Base-by-base conservation (phyloP, 495 filamentous ascomycete genomes). In the Pseudomonodictys pantanalensis region DNA sequence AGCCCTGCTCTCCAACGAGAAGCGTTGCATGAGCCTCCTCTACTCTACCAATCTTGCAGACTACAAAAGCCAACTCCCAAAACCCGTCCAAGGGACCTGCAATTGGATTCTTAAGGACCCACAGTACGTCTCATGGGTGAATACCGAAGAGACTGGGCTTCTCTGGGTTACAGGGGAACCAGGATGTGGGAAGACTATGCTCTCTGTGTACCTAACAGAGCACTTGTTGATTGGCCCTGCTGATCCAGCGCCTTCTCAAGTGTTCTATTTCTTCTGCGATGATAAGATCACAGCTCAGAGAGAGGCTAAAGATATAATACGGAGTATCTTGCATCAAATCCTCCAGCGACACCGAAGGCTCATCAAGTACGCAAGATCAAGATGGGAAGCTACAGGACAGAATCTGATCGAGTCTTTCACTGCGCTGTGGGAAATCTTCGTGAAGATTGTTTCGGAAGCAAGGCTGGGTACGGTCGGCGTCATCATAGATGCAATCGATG, bases 401-500 rank as follows among this genome's bases (percentile, higher is more conserved):
- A 52, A 47, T 24, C 38, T 65, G 11, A 38, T 51, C 11, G 23
- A 53, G 2, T 53, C 42, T 2, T 60, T 65, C 49, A 17, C 52
- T 1, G 39, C 62, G 20, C 57, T 65, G 8, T 65, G 62, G 62
- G 52, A 65, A 17, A 9, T 62, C 2, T 61, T 65, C 38, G 6
- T 56, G 11, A 53, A 49, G 20, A 60, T 65, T 18, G 43, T 54
- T 24, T 11, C 20, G 3, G 43, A 62, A 2, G 26, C 29, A 15
- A 61, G 29, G 30, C 26, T 23, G 17, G 57, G 44, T 17, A 7
- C 57, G 3, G 17, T 61, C n/a, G 52, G 32, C 15, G 25, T 65
- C 22, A 61, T 65, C n/a, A 43, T 65, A n/a, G 62, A 65, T 33
- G 62, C 50, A 17, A 60, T 65, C 20, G 62, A 65, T 60, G 62